Conservation (phyloP, 208 protist species). For the Herpetomonas samuelpessoai region DNA sequence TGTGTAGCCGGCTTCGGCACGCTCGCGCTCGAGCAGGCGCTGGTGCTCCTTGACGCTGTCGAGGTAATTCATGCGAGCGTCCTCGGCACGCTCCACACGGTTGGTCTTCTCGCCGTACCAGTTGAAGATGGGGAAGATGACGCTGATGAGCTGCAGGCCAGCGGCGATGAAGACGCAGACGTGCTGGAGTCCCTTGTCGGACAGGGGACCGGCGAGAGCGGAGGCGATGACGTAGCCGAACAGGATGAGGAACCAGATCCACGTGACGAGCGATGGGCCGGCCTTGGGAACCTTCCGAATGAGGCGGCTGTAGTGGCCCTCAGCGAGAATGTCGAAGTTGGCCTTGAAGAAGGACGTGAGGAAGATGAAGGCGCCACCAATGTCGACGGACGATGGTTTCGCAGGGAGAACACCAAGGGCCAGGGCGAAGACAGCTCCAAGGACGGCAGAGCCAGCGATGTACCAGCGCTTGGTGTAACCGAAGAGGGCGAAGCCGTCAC, state of each 20-base stretch:
- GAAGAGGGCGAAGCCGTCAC: conserved; percentile 59
- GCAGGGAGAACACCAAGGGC: conserved; percentile 41
- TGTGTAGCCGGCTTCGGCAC: no score
- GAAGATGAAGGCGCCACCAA: conserved; percentile 48
- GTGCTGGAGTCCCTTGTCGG: conserved; percentile 35
- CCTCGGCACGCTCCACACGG: no score
- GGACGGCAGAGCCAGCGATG: conserved; percentile 38
- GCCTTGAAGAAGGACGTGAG: conserved; percentile 46
- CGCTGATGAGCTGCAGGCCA: conserved; percentile 45
- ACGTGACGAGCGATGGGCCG: conserved; percentile 57
- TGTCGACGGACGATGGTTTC: conserved; percentile 27
- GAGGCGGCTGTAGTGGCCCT: conserved; percentile 74
- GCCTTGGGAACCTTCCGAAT: conserved; percentile 42
- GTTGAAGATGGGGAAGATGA: no score
- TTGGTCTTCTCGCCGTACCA: no score
- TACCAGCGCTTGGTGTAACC: conserved; percentile 83
- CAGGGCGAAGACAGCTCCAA: conserved; percentile 35
- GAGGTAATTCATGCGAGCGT: no score
- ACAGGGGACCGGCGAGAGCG: conserved; percentile 44
- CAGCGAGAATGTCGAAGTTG: conserved; percentile 69
- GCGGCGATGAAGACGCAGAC: conserved; percentile 56
- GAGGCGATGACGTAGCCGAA: conserved; percentile 39
- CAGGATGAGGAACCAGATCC: conserved; percentile 64
- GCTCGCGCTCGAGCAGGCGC: no score
- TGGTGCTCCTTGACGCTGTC: no score